Conservation (phyloP, 2,329 filamentous ascomycete genomes). For the Truncatella angustata region DNA sequence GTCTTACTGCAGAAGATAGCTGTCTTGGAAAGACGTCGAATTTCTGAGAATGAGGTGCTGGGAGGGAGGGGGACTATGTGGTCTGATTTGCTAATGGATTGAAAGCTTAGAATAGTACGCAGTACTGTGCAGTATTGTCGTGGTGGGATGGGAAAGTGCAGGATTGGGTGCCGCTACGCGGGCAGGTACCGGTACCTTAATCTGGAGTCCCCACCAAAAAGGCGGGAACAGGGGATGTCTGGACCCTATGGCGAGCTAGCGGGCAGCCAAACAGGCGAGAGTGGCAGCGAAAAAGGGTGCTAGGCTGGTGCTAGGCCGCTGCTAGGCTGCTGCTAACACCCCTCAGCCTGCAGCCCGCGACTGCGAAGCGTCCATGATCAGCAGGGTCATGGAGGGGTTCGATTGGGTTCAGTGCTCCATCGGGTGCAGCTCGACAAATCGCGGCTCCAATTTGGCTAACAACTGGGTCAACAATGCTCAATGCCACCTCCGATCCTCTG, state of each 20-base stretch:
- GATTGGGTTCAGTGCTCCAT: background rate
- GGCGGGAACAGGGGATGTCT: background rate
- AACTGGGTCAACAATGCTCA: conserved; percentile 18
- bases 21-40: too few species aligned
- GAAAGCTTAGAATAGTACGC: too few species aligned
- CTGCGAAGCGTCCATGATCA: conserved; percentile 10
- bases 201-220: conserved; percentile 2
- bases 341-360: conserved; percentile 6
- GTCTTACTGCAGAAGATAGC: too few species aligned
- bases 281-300: conserved; percentile 3
- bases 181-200: conserved; percentile 3
- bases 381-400: conserved; percentile 11
- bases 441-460: conserved; percentile 1
- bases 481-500: conserved; percentile 13
- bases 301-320: background rate
- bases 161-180: background rate
- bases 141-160: background rate
- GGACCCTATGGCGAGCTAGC: background rate
- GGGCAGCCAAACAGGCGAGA: conserved; percentile 3
- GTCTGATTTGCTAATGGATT: background rate
- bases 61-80: background rate
- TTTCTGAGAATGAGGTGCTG: too few species aligned
- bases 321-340: too few species aligned
- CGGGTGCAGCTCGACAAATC: conserved; percentile 6
- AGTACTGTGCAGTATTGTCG: too few species aligned